These are phyloP conservation scores for Cyathus striatus DNA, from an alignment of 768 basidiomycete genomes.

Conservation along the genomic window DNA sequence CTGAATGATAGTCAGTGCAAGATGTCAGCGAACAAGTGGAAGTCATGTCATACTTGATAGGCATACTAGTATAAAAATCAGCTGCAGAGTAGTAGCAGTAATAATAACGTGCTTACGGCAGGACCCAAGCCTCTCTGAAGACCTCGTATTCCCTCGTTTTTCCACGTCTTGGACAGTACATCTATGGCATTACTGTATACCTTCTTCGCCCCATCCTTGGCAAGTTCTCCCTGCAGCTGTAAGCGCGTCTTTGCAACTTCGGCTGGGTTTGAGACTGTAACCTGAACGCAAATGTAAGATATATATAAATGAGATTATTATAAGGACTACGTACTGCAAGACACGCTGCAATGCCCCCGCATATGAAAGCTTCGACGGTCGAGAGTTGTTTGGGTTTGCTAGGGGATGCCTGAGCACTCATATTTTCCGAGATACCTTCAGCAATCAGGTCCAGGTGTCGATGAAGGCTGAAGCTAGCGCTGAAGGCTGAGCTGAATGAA, in stretches of 20 bases:
- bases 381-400: slow-evolving; percentile 36
- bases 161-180: slow-evolving; percentile 82
- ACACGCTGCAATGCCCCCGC: slow-evolving; percentile 89
- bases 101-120: slow-evolving; percentile 54
- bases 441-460: too few relatives aligned
- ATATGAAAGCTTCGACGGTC: slow-evolving; percentile 77
- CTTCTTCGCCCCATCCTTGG: slow-evolving; percentile 61
- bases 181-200: slow-evolving; percentile 90
- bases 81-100: neutral
- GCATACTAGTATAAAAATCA: slow-evolving; percentile 53
- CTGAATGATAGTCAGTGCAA: slow-evolving; percentile 31
- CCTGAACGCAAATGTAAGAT: slow-evolving; percentile 42
- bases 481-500: too few relatives aligned
- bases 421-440: too few relatives aligned
- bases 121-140: slow-evolving; percentile 88
- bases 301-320: too few relatives aligned
- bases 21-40: neutral
- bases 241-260: slow-evolving; percentile 93
- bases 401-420: too few relatives aligned
- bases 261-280: slow-evolving; percentile 75
- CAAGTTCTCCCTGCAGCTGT: slow-evolving; percentile 93
- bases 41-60: slow-evolving; percentile 66
- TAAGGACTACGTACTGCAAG: slow-evolving; percentile 60
- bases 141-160: slow-evolving; percentile 86
- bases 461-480: too few relatives aligned